Conservation (phyloP, 2,329 filamentous ascomycete genomes). For the Neofusicoccum sp. region DNA sequence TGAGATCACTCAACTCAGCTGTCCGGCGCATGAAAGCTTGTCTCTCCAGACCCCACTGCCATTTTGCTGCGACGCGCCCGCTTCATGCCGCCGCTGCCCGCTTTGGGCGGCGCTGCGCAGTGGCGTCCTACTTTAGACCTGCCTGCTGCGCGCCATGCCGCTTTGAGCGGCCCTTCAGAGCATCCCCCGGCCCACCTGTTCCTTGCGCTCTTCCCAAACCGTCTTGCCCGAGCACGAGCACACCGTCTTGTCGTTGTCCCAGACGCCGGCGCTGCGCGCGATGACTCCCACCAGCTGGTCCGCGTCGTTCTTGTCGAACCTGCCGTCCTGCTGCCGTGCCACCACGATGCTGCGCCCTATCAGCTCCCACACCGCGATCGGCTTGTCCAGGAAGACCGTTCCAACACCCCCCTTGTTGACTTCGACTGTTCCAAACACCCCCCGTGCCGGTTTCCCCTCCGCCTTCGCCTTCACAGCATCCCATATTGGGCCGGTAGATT, state of each 20-base stretch:
- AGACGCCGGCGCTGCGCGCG: conserved; percentile 92
- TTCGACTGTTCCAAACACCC: conserved; percentile 70
- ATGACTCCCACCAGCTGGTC: conserved; percentile 91
- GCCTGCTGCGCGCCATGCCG: not conserved
- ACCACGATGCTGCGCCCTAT: conserved; percentile 92
- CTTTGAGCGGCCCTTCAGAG: conserved; percentile 52
- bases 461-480: conserved; percentile 48
- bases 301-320: conserved; percentile 68
- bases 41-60: conserved; percentile 1
- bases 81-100: conserved; percentile 4
- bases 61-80: conserved; percentile 15
- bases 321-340: conserved; percentile 62
- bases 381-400: conserved; percentile 74
- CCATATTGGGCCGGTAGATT: conserved; percentile 83
- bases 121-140: not conserved
- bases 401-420: conserved; percentile 75
- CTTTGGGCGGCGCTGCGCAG: not conserved
- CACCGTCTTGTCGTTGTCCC: conserved; percentile 98
- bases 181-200: conserved; percentile 89
- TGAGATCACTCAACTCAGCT: not conserved
- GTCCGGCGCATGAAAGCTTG: conserved; percentile 15
- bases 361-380: conserved; percentile 90
- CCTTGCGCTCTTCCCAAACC: conserved; percentile 92
- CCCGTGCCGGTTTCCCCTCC: conserved; percentile 46
- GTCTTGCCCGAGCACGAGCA: conserved; percentile 98